phyloP scores from a whole-genome alignment of 1,139 yeast genomes.

The Groenewaldozyma auringiensis region DNA sequence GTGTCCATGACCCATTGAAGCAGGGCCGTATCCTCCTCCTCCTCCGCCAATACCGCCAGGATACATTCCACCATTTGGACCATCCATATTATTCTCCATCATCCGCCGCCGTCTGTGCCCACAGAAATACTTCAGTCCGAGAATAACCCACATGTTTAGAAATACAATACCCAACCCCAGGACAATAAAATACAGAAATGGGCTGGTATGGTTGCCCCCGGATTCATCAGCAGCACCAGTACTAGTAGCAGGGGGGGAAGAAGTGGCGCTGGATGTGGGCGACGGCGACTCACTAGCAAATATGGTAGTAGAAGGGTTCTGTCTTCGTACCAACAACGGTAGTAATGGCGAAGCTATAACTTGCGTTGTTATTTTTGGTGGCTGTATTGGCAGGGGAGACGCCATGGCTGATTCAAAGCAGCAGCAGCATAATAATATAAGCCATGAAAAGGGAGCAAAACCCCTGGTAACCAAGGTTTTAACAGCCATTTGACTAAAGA shows the following conservation, averaged over 20 bases:
- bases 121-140: constrained; percentile 32
- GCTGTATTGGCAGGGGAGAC: neutral
- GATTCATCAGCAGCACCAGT: constrained; percentile 2
- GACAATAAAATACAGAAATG: constrained; percentile 33
- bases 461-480: too few relatives aligned
- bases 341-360: too few relatives aligned
- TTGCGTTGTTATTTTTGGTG: too few relatives aligned
- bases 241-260: neutral
- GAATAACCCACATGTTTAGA: constrained; percentile 31
- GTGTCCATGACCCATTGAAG: neutral
- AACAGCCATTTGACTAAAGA: too few relatives aligned
- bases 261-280: neutral
- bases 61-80: constrained; percentile 13
- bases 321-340: neutral
- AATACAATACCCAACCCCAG: constrained; percentile 35
- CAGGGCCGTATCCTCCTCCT: constrained; percentile 5
- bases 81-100: constrained; percentile 11
- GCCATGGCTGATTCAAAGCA: too few relatives aligned
- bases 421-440: too few relatives aligned
- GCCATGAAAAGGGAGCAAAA: too few relatives aligned
- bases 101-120: constrained; percentile 22
- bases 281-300: neutral
- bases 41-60: too few relatives aligned
- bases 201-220: constrained; percentile 14
- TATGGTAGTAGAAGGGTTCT: neutral